These are phyloP conservation scores for Claviceps paspali DNA, from an alignment of 2,329 filamentous ascomycete genomes.

Conservation along the genomic window DNA sequence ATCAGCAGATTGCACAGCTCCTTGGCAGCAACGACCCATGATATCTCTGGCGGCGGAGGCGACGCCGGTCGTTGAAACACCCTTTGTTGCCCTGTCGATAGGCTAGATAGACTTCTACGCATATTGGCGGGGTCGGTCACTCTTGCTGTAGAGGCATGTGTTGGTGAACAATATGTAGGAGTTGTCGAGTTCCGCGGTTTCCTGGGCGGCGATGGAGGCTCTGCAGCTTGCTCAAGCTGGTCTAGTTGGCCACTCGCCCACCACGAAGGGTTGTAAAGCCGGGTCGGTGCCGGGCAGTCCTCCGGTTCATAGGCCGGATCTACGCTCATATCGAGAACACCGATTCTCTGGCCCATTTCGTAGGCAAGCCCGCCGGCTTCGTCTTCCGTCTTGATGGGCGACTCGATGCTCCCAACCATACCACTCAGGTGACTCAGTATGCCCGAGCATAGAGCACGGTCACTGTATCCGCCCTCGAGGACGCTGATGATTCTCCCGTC, in stretches of 20 bases:
- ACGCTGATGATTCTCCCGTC: constrained; percentile 85
- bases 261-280: constrained; percentile 53
- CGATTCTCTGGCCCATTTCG: constrained; percentile 42
- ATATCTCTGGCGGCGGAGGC: constrained; percentile 64
- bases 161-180: constrained; percentile 74
- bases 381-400: constrained; percentile 19
- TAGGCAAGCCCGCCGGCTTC: constrained; percentile 31
- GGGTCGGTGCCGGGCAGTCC: constrained; percentile 13
- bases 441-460: constrained; percentile 76
- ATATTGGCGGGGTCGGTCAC: constrained; percentile 53
- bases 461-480: constrained; percentile 89
- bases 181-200: constrained; percentile 40
- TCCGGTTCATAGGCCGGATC: constrained; percentile 5
- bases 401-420: constrained; percentile 42
- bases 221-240: constrained; percentile 47
- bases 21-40: constrained; percentile 72
- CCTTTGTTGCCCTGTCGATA: constrained; percentile 17
- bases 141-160: constrained; percentile 74
- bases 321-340: constrained; percentile 20
- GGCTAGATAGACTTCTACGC: constrained; percentile 45
- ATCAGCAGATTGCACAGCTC: constrained; percentile 74
- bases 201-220: constrained; percentile 30
- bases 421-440: constrained; percentile 83
- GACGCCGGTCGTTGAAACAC: constrained; percentile 29
- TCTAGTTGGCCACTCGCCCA: constrained; percentile 54